Conservation (phyloP, 2,329 filamentous ascomycete species). For the Colletotrichum orchidophilum region DNA sequence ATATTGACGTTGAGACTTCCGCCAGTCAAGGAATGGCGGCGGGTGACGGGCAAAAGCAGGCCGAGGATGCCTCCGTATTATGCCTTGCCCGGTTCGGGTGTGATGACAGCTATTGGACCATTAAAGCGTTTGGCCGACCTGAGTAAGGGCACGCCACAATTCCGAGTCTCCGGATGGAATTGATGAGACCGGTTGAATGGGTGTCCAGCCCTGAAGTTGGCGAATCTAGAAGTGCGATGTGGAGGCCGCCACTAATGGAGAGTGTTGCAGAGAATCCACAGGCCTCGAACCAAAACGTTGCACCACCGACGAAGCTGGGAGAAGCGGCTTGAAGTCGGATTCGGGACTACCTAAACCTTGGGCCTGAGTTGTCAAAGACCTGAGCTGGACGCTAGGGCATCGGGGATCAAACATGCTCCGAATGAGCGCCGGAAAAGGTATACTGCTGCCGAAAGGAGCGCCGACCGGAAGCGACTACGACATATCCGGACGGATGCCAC, state of each 20-base stretch:
- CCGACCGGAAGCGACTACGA: conserved; percentile 4
- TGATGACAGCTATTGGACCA: conserved; percentile 40
- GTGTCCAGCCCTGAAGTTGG: neutral
- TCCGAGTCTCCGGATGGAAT: neutral
- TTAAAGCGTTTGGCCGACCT: conserved; percentile 35
- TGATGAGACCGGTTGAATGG: neutral
- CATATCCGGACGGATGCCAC: conserved; percentile 28
- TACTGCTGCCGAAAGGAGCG: neutral
- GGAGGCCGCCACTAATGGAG: conserved; percentile 24
- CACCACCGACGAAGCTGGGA: neutral
- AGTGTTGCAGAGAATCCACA: neutral
- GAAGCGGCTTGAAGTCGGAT: neutral
- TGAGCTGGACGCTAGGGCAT: conserved; percentile 5
- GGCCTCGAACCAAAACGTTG: conserved; percentile 5
- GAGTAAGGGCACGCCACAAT: neutral
- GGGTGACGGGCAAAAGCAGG: neutral
- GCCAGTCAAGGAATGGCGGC: neutral
- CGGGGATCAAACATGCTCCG: conserved; percentile 7
- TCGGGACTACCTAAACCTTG: conserved; percentile 2
- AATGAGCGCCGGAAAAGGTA: conserved; percentile 21
- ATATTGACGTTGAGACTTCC: neutral
- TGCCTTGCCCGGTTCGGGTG: conserved; percentile 40
- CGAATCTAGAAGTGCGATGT: neutral
- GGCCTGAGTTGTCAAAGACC: conserved; percentile 13
- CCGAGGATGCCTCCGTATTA: conserved; percentile 31